Percentiles rank a stretch among this genome's conserved stretches.
phyloP scores from a whole-genome alignment of 768 basidiomycete genomes.

The Russula compacta region DNA sequence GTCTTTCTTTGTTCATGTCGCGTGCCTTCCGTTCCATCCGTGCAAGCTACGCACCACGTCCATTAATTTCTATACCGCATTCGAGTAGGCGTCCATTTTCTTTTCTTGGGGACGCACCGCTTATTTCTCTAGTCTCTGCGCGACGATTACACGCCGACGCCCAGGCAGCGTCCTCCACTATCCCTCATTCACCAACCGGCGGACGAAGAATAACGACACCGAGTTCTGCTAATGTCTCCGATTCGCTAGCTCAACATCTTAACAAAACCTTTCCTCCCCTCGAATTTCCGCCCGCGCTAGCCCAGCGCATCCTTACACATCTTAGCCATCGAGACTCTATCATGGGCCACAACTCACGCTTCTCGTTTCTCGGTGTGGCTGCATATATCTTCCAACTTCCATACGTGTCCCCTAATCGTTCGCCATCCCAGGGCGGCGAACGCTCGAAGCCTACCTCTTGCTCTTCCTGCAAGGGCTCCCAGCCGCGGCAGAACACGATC shows the following conservation, averaged over 20 bases:
- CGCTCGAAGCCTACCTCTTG: conserved; percentile 64
- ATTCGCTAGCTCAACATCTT: conserved; percentile 43
- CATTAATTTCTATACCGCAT: neutral
- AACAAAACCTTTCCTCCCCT: conserved; percentile 55
- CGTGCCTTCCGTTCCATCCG: neutral
- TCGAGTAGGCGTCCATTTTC: neutral
- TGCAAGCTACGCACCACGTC: neutral
- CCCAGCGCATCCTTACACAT: conserved; percentile 69
- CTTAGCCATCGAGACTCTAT: conserved; percentile 58
- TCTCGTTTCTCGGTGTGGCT: conserved; percentile 64
- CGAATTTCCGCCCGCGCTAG: conserved; percentile 61
- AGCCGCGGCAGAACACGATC: conserved; percentile 40
- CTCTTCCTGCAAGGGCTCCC: conserved; percentile 56
- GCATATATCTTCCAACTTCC: neutral
- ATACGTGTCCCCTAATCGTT: neutral
- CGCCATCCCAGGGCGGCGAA: conserved; percentile 54
- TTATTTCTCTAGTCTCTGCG: conserved; percentile 1
- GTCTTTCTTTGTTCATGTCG: conserved; percentile 4
- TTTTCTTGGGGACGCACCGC: neutral
- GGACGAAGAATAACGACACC: neutral
- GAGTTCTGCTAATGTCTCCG: neutral
- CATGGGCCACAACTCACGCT: conserved; percentile 61
- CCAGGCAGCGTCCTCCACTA: neutral
- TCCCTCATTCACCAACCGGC: neutral
- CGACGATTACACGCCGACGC: conserved; percentile 2